phyloP scores from a whole-genome alignment of 495 filamentous ascomycete species.

The Letharia columbiana region DNA sequence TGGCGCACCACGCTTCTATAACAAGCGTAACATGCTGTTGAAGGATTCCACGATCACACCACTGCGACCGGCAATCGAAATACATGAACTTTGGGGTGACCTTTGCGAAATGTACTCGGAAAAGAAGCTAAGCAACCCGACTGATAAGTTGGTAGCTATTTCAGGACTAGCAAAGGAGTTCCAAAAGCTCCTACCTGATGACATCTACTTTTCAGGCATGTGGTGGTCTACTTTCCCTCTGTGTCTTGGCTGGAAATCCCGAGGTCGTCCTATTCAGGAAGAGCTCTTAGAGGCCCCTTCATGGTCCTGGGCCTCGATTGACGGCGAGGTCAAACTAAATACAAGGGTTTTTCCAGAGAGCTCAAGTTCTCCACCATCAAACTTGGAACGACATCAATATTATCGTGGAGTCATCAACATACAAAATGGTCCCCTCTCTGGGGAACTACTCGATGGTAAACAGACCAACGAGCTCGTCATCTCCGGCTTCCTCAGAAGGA shows the following conservation, averaged over 20 bases:
- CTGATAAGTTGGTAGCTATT: constrained; percentile 15
- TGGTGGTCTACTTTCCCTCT: constrained; percentile 7
- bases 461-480: neutral
- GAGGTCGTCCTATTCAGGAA: neutral
- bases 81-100: constrained; percentile 9
- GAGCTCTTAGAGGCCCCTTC: constrained; percentile 7
- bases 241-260: constrained; percentile 6
- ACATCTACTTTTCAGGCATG: constrained; percentile 12
- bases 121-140: constrained; percentile 8
- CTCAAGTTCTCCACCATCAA: neutral
- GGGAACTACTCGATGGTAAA: neutral
- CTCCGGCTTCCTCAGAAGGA: constrained; percentile 5
- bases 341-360: neutral
- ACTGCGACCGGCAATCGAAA: neutral
- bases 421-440: neutral
- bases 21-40: neutral
- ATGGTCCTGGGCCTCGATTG: constrained; percentile 14
- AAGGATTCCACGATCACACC: neutral
- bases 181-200: constrained; percentile 2
- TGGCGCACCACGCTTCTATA: neutral
- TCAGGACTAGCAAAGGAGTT: constrained; percentile 7
- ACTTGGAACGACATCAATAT: no score
- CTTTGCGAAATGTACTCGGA: constrained; percentile 13
- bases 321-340: neutral
- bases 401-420: neutral